Conservation (phyloP, 202 grass and related monocot species). For the Saccharum hybrid region DNA sequence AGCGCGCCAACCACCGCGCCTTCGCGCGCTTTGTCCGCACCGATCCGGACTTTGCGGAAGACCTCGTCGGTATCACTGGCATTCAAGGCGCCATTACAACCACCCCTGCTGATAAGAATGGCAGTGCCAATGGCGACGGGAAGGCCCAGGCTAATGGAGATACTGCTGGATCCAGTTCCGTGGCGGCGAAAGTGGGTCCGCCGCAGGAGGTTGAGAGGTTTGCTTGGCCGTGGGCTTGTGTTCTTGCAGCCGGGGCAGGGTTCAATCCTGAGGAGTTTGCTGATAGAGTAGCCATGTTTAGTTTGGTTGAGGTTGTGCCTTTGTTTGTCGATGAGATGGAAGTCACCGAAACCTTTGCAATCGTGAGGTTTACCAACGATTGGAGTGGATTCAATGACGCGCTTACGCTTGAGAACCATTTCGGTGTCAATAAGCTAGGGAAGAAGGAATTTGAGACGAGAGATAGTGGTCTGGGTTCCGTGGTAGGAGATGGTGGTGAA, state of each 20-base stretch:
- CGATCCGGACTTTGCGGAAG: conserved; percentile 39
- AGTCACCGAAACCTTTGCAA: conserved; percentile 42
- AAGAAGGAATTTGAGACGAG: conserved; percentile 50
- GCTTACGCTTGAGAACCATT: conserved; percentile 75
- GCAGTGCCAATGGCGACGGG: background rate
- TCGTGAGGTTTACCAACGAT: conserved; percentile 62
- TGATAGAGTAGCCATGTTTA: conserved; percentile 41
- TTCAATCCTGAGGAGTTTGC: conserved; percentile 54
- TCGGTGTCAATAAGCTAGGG: conserved; percentile 57
- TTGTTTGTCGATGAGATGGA: conserved; percentile 51
- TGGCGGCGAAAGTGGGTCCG: background rate
- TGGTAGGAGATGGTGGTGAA: background rate
- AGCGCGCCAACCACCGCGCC: conserved; percentile 80
- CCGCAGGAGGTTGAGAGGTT: conserved; percentile 55
- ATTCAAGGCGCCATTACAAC: conserved; percentile 24
- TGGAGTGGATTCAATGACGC: conserved; percentile 73
- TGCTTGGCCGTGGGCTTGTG: conserved; percentile 77
- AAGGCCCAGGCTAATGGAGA: conserved; percentile 7
- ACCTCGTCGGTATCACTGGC: conserved; percentile 20
- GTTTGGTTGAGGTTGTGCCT: conserved; percentile 46
- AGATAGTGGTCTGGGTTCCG: background rate
- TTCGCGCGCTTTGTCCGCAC: conserved; percentile 66
- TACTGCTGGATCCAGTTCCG: conserved; percentile 29
- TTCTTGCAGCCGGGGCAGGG: conserved; percentile 60
- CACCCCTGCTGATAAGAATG: conserved; percentile 11